Evolutionary conservation across 176 grass and related monocot species (phyloP), one percentile per base, ranked within the genome.

Genomic region (Alopecurus myosuroides): DNA sequence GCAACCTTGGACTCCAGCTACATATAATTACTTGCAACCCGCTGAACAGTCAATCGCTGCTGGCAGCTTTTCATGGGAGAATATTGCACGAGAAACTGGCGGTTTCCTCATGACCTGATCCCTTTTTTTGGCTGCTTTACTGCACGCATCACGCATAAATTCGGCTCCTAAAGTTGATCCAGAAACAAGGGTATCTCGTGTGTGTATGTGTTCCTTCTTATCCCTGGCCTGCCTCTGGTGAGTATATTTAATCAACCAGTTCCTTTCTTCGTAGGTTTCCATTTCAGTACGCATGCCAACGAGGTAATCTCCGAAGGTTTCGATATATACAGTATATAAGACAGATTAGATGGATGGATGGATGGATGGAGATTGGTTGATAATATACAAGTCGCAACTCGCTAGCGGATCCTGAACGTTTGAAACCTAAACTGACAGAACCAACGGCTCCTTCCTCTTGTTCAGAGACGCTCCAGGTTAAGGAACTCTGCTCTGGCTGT

Each of bases 131-230:
- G 42, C 23, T 6, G 36, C 20, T 70, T 82, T 81, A 41, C 71
- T 68, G 60, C 79, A 87, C 64, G 85, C 85, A 46, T 69, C 28
- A 76, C 22, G 26, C 85, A 87, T 82, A 81, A 82, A 56, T 82
- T 76, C 70, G 49, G 34, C 34, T 19, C 31, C 20, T 57, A 77
- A 82, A 87, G 71, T 12, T 26, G 76, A 76, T 74, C 70, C 42
- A 74, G 28, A 45, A 15, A 49, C 70, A 49, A 74, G 70, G 70
- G 25, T 74, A 49, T 74, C 70, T 29, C 70, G 70, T 74, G 70
- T 49, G 70, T 45, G 36, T 4, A 22, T 11, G n/a, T 58, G 7
- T 19, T 46, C 44, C 61, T 49, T 74, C 70, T 48, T 74, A 74
- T 74, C 70, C 40, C 23, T 1, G 0, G 63, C 3, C 15, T 20